These are phyloP conservation scores for Chlorella sorokiniana DNA, from an alignment of 139 green algal species.

Conservation along the genomic window DNA sequence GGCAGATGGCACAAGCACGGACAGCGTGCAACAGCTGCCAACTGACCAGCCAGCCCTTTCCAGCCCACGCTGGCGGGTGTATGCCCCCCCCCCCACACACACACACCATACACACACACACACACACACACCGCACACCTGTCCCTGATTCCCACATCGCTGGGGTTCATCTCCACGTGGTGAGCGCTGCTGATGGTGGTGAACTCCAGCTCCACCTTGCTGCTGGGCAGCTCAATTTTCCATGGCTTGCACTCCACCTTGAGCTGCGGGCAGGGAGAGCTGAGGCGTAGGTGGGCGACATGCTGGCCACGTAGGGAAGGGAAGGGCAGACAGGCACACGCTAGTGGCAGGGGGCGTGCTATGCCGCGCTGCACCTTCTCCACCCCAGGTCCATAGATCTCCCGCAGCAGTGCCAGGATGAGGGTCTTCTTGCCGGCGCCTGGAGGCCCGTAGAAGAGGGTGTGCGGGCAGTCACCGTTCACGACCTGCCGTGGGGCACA, in stretches of 20 bases:
- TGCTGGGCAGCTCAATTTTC: slow-evolving; percentile 87
- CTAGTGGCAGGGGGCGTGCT: not conserved
- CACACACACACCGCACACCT: slow-evolving; percentile 48
- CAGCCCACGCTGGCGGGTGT: not conserved
- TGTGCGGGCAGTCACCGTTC: slow-evolving; percentile 92
- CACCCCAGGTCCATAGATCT: slow-evolving; percentile 91
- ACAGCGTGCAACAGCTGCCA: too few relatives aligned
- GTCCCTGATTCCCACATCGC: slow-evolving; percentile 93
- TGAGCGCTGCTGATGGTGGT: slow-evolving; percentile 88
- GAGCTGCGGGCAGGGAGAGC: slow-evolving; percentile 50
- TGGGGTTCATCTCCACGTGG: slow-evolving; percentile 96
- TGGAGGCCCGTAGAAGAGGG: slow-evolving; percentile 94
- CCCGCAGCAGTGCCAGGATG: slow-evolving; percentile 86
- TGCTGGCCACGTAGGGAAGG: not conserved
- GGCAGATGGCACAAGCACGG: too few relatives aligned
- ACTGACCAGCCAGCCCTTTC: not conserved
- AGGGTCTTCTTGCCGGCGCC: slow-evolving; percentile 97
- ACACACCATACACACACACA: too few relatives aligned
- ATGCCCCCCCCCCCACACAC: not conserved
- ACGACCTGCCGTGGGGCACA: slow-evolving; percentile 61
- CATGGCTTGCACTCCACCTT: slow-evolving; percentile 93
- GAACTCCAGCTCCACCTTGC: slow-evolving; percentile 96
- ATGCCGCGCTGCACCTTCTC: slow-evolving; percentile 77
- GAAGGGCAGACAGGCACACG: not conserved
- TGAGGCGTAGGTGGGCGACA: not conserved